Conservation (phyloP, 2,329 filamentous ascomycete species). For the Thermothelomyces thermophilus region DNA sequence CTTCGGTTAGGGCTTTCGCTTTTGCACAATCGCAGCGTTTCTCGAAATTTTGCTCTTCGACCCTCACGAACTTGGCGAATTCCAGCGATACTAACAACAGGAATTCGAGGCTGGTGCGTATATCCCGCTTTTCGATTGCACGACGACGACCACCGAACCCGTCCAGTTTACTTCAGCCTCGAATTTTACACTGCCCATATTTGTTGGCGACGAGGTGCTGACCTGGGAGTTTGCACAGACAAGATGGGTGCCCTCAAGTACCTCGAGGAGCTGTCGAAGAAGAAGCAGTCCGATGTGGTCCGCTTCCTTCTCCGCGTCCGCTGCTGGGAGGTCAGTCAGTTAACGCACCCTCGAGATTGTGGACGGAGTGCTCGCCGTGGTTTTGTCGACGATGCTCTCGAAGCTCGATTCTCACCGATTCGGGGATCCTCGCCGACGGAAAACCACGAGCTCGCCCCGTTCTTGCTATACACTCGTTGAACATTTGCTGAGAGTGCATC, state of each 20-base stretch:
- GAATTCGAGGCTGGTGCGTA: slow-evolving; percentile 23
- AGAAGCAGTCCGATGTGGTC: slow-evolving; percentile 99
- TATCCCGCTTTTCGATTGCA: slow-evolving; percentile 5
- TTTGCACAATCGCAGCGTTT: slow-evolving; percentile 22
- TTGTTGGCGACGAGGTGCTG: slow-evolving; percentile 17
- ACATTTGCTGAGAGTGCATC: slow-evolving; percentile 99
- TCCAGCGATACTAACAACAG: slow-evolving; percentile 26
- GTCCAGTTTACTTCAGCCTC: slow-evolving; percentile 1
- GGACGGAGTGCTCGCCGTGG: slow-evolving; percentile 18
- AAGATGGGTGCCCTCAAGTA: slow-evolving; percentile 99
- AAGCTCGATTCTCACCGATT: slow-evolving; percentile 7
- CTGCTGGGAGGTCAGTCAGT: slow-evolving; percentile 98
- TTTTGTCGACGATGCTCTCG: slow-evolving; percentile 16
- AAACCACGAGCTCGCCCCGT: slow-evolving; percentile 27
- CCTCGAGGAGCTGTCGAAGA: slow-evolving; percentile 99
- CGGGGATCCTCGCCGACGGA: slow-evolving; percentile 1
- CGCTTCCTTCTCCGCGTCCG: slow-evolving; percentile 99
- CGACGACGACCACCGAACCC: slow-evolving; percentile 7
- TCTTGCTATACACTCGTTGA: slow-evolving; percentile 98
- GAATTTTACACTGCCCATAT: slow-evolving; percentile 5
- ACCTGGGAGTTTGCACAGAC: slow-evolving; percentile 21
- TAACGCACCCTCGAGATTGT: slow-evolving; percentile 36
- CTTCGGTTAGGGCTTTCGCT: slow-evolving; percentile 25
- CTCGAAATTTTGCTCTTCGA: slow-evolving; percentile 21
- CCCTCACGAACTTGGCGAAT: slow-evolving; percentile 20